phyloP scores from a whole-genome alignment of 75 land plant species.

The Gnetum montanum region DNA sequence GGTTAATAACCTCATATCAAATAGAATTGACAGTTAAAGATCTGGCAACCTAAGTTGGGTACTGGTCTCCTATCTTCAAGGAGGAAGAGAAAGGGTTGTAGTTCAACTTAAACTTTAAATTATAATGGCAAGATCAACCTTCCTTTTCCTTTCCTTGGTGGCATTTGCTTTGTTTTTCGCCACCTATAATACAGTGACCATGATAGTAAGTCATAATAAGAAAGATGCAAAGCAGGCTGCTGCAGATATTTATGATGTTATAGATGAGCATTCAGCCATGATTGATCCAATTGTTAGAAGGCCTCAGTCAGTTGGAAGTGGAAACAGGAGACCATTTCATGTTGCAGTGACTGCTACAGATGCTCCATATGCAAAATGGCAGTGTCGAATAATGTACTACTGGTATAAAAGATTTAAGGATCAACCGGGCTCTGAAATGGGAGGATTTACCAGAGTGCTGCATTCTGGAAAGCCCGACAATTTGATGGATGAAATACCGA shows the following conservation, averaged over 20 bases:
- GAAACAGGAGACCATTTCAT: slow-evolving; percentile 38
- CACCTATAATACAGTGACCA: slow-evolving; percentile 66
- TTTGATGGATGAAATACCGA: slow-evolving; percentile 89
- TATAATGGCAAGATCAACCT: slow-evolving; percentile 49
- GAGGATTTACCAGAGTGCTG: slow-evolving; percentile 75
- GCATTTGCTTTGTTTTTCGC: slow-evolving; percentile 54
- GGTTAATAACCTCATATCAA: too few relatives aligned
- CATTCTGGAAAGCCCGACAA: slow-evolving; percentile 75
- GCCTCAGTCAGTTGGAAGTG: slow-evolving; percentile 26
- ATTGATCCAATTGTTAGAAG: slow-evolving; percentile 40
- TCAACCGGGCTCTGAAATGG: slow-evolving; percentile 79
- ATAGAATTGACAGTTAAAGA: too few relatives aligned
- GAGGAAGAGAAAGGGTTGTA: slow-evolving; percentile 24
- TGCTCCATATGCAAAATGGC: slow-evolving; percentile 78
- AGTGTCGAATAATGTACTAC: slow-evolving; percentile 88
- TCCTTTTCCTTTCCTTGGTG: slow-evolving; percentile 42
- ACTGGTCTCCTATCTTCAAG: too few relatives aligned
- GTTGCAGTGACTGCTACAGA: slow-evolving; percentile 75
- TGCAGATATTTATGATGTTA: not conserved
- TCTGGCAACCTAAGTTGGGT: too few relatives aligned
- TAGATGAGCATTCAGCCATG: not conserved
- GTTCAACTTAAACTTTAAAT: too few relatives aligned
- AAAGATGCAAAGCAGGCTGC: not conserved
- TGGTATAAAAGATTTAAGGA: slow-evolving; percentile 73
- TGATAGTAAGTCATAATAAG: slow-evolving; percentile 22